These are phyloP conservation scores for Plantago major DNA, from an alignment of 257 asterid genomes.

Conservation along the genomic window DNA sequence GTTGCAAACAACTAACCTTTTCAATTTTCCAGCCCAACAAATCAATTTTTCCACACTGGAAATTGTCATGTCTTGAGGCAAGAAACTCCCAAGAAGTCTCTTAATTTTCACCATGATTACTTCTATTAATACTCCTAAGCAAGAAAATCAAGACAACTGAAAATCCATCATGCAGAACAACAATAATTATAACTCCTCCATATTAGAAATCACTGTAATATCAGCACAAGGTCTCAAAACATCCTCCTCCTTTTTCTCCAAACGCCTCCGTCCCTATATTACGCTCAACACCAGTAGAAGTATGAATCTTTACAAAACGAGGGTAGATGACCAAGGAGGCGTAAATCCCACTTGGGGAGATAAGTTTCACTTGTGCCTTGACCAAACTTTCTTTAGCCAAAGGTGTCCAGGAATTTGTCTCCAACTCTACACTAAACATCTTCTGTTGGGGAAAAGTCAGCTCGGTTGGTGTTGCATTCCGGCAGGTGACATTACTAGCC, in stretches of 20 bases:
- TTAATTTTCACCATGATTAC: not conserved
- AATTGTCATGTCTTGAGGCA: conserved; percentile 25
- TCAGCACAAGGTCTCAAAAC: conserved; percentile 43
- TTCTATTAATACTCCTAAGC: not conserved
- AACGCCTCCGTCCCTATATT: conserved; percentile 34
- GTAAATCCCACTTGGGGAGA: conserved; percentile 44
- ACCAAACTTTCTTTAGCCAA: conserved; percentile 24
- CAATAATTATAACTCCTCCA: conserved; percentile 13
- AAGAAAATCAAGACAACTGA: not conserved
- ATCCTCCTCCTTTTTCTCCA: conserved; percentile 13
- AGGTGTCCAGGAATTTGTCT: conserved; percentile 31
- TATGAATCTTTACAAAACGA: conserved; percentile 19
- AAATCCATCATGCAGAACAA: conserved; percentile 6
- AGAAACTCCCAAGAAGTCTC: conserved; percentile 36
- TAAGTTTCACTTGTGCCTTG: conserved; percentile 30
- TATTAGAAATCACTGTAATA: conserved; percentile 37
- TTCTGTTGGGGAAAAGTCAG: conserved; percentile 29
- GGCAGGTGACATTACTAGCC: conserved; percentile 28
- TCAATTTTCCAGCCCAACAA: conserved; percentile 9
- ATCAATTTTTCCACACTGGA: conserved; percentile 37
- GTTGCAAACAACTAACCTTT: not conserved
- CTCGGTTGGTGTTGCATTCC: conserved; percentile 55
- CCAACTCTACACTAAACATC: conserved; percentile 31
- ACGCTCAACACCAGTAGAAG: conserved; percentile 11
- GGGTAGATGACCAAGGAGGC: conserved; percentile 34